Percentiles rank a stretch among this genome's conserved stretches.
Conservation (phyloP, 345 rosid genomes). For the Dovyalis caffra region DNA sequence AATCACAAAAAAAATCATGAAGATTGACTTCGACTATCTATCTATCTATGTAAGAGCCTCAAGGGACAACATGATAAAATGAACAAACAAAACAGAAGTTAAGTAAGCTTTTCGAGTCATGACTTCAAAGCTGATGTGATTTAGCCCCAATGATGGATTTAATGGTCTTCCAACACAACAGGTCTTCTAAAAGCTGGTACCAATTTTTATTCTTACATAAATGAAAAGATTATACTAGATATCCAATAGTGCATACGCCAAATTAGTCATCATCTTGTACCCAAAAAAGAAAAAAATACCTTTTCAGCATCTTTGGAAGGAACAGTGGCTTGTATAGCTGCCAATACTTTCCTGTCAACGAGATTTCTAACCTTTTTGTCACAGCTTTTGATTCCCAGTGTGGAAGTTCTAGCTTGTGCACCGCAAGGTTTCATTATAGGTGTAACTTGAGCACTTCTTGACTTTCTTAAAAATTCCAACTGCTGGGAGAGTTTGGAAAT, state of each 20-base stretch:
- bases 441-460: conserved; percentile 33
- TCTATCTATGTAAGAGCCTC: too few species aligned
- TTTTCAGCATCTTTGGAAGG: conserved; percentile 30
- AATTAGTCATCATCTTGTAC: not conserved
- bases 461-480: conserved; percentile 47
- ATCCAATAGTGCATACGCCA: not conserved
- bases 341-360: conserved; percentile 41
- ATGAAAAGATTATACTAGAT: not conserved
- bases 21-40: not conserved
- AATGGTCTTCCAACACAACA: not conserved
- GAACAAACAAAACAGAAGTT: not conserved
- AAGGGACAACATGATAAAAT: not conserved
- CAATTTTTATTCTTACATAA: not conserved
- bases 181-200: not conserved
- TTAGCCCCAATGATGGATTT: not conserved
- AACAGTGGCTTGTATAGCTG: conserved; percentile 22
- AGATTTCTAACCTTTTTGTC: conserved; percentile 7
- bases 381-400: conserved; percentile 20
- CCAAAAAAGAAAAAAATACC: conserved; percentile 38
- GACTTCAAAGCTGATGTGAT: not conserved
- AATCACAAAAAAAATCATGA: not conserved
- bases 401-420: conserved; percentile 29
- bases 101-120: too few species aligned
- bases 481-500: conserved; percentile 48
- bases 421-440: conserved; percentile 47